Evolutionary conservation across 768 basidiomycete genomes (phyloP).

Genomic region (Rhizopogon vesiculosus): DNA sequence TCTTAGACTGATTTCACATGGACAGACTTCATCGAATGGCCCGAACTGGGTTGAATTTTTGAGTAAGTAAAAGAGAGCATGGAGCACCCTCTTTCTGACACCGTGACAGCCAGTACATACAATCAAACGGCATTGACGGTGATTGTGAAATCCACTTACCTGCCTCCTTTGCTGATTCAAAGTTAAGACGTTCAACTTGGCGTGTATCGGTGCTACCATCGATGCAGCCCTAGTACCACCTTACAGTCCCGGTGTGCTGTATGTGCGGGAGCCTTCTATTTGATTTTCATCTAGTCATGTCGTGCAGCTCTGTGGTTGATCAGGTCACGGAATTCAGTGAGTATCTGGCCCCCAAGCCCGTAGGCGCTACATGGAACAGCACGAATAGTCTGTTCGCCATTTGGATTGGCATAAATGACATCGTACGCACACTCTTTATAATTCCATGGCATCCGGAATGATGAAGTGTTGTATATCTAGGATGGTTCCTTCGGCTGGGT

Average conservation of each 20-base stretch:
- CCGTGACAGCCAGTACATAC: slow-evolving; percentile 40
- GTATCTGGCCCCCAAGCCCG: slow-evolving; percentile 42
- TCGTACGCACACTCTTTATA: slow-evolving; percentile 23
- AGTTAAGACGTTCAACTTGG: slow-evolving; percentile 56
- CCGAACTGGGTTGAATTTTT: slow-evolving; percentile 59
- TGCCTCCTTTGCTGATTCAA: neutral
- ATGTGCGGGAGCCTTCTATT: slow-evolving; percentile 25
- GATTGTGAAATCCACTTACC: neutral
- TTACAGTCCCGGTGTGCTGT: slow-evolving; percentile 45
- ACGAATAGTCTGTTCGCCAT: slow-evolving; percentile 56
- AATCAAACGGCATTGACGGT: slow-evolving; percentile 53
- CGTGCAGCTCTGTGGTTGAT: slow-evolving; percentile 31
- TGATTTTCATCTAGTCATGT: neutral
- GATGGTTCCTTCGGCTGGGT: slow-evolving; percentile 15
- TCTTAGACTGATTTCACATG: slow-evolving; percentile 3
- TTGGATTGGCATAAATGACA: slow-evolving; percentile 71
- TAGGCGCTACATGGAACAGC: slow-evolving; percentile 50
- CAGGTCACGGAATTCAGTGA: slow-evolving; percentile 58
- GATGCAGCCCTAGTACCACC: slow-evolving; percentile 53
- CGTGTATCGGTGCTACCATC: slow-evolving; percentile 65
- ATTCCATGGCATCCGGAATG: neutral
- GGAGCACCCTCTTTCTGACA: neutral
- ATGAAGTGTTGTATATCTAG: neutral
- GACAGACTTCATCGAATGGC: slow-evolving; percentile 55
- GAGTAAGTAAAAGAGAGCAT: slow-evolving; percentile 25